Base-by-base conservation (phyloP, 139 green algal species). In the Micromonas pusilla region DNA sequence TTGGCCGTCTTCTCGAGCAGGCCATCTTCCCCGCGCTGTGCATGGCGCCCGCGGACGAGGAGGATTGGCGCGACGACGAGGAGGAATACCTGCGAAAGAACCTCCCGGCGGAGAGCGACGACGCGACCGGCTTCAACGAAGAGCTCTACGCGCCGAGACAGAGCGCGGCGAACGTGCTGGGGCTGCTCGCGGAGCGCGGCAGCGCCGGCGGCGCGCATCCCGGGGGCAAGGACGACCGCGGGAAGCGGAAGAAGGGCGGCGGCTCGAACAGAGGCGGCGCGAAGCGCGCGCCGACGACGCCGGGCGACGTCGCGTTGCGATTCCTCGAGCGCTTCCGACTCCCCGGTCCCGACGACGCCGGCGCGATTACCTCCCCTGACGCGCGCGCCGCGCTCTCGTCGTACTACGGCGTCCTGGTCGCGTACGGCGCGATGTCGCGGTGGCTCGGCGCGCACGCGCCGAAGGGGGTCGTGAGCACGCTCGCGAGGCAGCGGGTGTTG, bases 1-100 rank as follows among this genome's bases (percentile, higher is more conserved):
- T 77, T 32, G 71, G 71, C 25, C 19, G 25, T 23, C 23, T 77
- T 3, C 5, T 77, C 21, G 34, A 65, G 33, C 4, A 16, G 21
- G 71, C 71, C 33, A 21, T 65, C 71, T 66, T 66, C 34, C 71
- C 71, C 71, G 71, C 52, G 71, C 71, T 77, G 23, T 32, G 33
- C 33, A 52, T 52, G 28, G 20, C 4, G 5, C 5, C 28, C 26
- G 26, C 36, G 28, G 66, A 73, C 66, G 28, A 28, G 28, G 66
- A 39, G 26, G 20, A 53, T 16, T 73, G 66, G 66, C 5, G 38
- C 5, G 66, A 73, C 4, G 66, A 73, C 66, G 28, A n/a, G 30
- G 66, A 73, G 66, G 66, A 73, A 26, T 73, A 52, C 66, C 26
- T 53, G 66, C 28, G 30, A 26, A 33, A 36, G 30, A 52, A n/a